These are phyloP conservation scores for Alternaria consortialis DNA, from an alignment of 2,329 filamentous ascomycete species.

Conservation along the genomic window DNA sequence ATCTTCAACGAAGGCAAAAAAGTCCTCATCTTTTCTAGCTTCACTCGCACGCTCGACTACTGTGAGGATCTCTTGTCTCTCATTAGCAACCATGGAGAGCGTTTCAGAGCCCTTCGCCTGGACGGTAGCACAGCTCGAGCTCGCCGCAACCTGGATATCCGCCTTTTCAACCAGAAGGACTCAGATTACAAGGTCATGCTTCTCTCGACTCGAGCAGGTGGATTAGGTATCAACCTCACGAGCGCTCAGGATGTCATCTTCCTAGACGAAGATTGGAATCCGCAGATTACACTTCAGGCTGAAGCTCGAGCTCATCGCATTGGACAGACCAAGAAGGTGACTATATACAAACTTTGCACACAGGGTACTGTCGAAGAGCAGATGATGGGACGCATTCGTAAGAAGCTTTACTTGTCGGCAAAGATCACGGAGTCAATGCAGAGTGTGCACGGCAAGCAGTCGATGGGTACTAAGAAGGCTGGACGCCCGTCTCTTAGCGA, in stretches of 20 bases:
- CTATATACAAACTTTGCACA: slow-evolving; percentile 65
- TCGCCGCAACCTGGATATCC: slow-evolving; percentile 61
- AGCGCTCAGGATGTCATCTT: slow-evolving; percentile 66
- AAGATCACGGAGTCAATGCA: slow-evolving; percentile 69
- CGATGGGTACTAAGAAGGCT: slow-evolving; percentile 24
- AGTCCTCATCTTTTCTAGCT: slow-evolving; percentile 66
- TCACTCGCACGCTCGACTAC: slow-evolving; percentile 61
- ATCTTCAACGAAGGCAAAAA: slow-evolving; percentile 63
- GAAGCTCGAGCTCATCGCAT: slow-evolving; percentile 65
- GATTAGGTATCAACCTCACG: slow-evolving; percentile 64
- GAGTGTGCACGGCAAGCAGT: slow-evolving; percentile 57
- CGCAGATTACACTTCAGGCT: slow-evolving; percentile 63
- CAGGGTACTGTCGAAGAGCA: slow-evolving; percentile 67
- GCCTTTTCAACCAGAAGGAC: slow-evolving; percentile 60
- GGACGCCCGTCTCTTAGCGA: slow-evolving; percentile 47
- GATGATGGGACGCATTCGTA: slow-evolving; percentile 66
- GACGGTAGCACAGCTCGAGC: slow-evolving; percentile 62
- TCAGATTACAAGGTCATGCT: slow-evolving; percentile 64
- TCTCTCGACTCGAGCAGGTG: slow-evolving; percentile 64
- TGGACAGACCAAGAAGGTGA: slow-evolving; percentile 63
- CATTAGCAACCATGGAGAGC: slow-evolving; percentile 52
- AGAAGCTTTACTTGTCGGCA: slow-evolving; percentile 69
- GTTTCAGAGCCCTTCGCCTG: slow-evolving; percentile 59
- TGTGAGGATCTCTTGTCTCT: slow-evolving; percentile 61
- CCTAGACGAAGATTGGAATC: slow-evolving; percentile 66